Conservation (phyloP, 805 yeast genomes). For the Dipodascopsis tothii region DNA sequence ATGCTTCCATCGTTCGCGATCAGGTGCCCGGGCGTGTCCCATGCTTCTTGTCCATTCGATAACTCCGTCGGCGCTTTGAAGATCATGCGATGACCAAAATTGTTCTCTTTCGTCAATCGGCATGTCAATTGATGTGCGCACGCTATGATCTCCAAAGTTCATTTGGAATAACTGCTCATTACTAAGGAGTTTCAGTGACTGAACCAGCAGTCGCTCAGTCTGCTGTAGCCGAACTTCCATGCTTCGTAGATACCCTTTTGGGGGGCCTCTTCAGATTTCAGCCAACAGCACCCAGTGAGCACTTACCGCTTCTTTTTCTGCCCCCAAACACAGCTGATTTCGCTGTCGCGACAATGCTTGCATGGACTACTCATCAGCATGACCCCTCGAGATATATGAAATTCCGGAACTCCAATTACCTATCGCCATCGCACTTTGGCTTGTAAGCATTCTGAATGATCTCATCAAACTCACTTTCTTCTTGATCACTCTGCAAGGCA, state of each 20-base stretch:
- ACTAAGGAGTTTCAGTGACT: background rate
- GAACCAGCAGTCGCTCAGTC: background rate
- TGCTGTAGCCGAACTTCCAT: background rate
- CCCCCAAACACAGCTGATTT: constrained; percentile 1
- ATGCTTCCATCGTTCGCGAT: background rate
- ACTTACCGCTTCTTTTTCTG: background rate
- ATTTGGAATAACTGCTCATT: background rate
- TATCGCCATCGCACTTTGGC: too few species aligned
- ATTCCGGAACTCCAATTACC: too few species aligned
- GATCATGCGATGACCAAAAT: background rate
- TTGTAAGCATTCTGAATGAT: too few species aligned
- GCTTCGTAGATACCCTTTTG: background rate
- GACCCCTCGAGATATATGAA: too few species aligned
- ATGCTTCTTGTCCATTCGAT: background rate
- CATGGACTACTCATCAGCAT: too few species aligned
- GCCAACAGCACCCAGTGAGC: background rate
- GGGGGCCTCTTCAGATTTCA: background rate
- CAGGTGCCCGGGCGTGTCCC: background rate
- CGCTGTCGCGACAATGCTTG: background rate
- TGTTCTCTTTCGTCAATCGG: background rate
- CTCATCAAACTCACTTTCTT: too few species aligned
- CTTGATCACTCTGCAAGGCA: too few species aligned
- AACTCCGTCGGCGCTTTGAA: background rate
- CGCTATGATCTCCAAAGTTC: background rate
- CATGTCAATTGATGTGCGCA: background rate